A percentile compares a stretch with the other conserved stretches of the same genome.
Evolutionary conservation across 208 protist genomes (phyloP).

Genomic region (Acanthamoeba healyi): DNA sequence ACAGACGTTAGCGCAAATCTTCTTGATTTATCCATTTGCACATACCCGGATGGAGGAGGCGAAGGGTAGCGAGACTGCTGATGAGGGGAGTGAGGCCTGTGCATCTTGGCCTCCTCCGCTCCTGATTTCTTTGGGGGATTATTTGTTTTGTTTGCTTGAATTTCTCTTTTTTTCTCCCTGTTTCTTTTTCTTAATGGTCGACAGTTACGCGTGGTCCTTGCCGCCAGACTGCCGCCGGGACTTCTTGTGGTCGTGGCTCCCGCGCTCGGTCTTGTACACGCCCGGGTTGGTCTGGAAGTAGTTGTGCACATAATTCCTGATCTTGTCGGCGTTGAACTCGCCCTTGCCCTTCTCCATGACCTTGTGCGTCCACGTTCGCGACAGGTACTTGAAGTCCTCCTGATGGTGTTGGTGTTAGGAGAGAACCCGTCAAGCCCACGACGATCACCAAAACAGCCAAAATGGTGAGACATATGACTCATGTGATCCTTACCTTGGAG

Average conservation of each 20-base stretch:
- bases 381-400: conserved; percentile 72
- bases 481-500: too few species aligned
- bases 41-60: too few species aligned
- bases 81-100: not conserved
- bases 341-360: conserved; percentile 51
- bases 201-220: not conserved
- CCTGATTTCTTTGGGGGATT: too few species aligned
- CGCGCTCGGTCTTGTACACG: conserved; percentile 25
- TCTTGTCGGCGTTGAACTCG: conserved; percentile 54
- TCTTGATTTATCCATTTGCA: too few species aligned
- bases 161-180: not conserved
- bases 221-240: not conserved
- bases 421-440: too few species aligned
- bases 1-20: too few species aligned
- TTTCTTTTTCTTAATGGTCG: not conserved
- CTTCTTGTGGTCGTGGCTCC: not conserved
- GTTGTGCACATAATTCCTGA: conserved; percentile 15
- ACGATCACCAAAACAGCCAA: too few species aligned
- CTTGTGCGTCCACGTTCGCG: conserved; percentile 44
- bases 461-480: too few species aligned
- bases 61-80: not conserved
- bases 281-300: conserved; percentile 54
- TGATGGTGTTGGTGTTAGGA: too few species aligned
- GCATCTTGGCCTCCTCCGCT: not conserved
- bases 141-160: not conserved